Percentiles rank a stretch among this genome's conserved stretches.
Evolutionary conservation across 768 basidiomycete genomes (phyloP).

Genomic region (Hericium coralloides): DNA sequence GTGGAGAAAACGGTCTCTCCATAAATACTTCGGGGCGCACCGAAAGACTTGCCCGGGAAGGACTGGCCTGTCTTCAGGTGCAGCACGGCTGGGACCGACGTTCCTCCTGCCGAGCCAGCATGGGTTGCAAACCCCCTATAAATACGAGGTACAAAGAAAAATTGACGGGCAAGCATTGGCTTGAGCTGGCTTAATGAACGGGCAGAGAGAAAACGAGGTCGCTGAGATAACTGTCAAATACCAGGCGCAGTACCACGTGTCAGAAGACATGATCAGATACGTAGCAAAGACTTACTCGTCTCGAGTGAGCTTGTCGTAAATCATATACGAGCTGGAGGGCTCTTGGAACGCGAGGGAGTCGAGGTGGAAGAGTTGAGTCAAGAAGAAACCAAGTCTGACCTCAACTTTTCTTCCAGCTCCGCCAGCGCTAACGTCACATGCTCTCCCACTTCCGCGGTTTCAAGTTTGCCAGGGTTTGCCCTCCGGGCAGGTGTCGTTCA

Average conservation of each 20-base stretch:
- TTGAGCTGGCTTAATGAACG: slow-evolving; percentile 25
- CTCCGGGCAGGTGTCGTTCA: no score
- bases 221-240: slow-evolving; percentile 63
- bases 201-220: slow-evolving; percentile 82
- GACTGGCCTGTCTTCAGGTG: slow-evolving; percentile 94
- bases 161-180: slow-evolving; percentile 49
- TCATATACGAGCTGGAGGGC: slow-evolving; percentile 41
- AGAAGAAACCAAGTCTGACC: neutral
- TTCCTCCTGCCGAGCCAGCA: slow-evolving; percentile 30
- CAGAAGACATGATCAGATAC: slow-evolving; percentile 13
- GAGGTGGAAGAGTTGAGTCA: neutral
- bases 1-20: slow-evolving; percentile 99
- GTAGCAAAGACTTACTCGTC: slow-evolving; percentile 58
- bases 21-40: slow-evolving; percentile 76
- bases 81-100: slow-evolving; percentile 64
- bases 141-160: slow-evolving; percentile 40
- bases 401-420: neutral
- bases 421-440: neutral
- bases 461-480: no score
- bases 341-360: neutral
- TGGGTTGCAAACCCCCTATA: slow-evolving; percentile 63
- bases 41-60: slow-evolving; percentile 85
- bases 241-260: slow-evolving; percentile 4
- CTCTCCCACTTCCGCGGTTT: no score
- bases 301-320: slow-evolving; percentile 79